These are phyloP conservation scores for Xylaria sp. DNA, from an alignment of 2,329 filamentous ascomycete genomes.

Conservation along the genomic window DNA sequence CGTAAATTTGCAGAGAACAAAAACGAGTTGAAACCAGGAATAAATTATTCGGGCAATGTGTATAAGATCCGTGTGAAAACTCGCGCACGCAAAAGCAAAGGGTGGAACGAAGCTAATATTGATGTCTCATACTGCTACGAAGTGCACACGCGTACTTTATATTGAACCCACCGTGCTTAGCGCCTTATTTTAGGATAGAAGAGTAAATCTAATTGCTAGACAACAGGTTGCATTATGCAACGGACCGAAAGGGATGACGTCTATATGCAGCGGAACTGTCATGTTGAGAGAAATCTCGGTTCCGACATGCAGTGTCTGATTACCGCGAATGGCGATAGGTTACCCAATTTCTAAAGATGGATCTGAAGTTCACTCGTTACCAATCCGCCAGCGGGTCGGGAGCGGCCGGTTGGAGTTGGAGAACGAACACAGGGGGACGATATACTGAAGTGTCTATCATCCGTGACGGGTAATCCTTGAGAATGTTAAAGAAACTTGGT, in stretches of 20 bases:
- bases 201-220: conserved; percentile 18
- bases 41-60: neutral
- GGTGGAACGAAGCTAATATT: neutral
- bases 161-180: conserved; percentile 13
- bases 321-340: conserved; percentile 1
- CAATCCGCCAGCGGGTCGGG: conserved; percentile 3
- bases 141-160: conserved; percentile 3
- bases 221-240: conserved; percentile 11
- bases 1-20: neutral
- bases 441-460: neutral
- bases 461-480: neutral
- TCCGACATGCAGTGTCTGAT: conserved; percentile 12
- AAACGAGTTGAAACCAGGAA: neutral
- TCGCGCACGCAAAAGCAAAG: neutral
- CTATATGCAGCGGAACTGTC: conserved; percentile 19
- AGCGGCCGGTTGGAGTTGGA: conserved; percentile 4
- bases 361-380: neutral
- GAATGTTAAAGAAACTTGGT: neutral
- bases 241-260: conserved; percentile 41
- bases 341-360: neutral
- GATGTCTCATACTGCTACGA: neutral
- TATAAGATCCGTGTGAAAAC: neutral
- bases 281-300: conserved; percentile 28
- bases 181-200: neutral
- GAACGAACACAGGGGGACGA: conserved; percentile 17